These are phyloP conservation scores for Aspergillus hancockii DNA, from an alignment of 495 filamentous ascomycete species.

Conservation along the genomic window DNA sequence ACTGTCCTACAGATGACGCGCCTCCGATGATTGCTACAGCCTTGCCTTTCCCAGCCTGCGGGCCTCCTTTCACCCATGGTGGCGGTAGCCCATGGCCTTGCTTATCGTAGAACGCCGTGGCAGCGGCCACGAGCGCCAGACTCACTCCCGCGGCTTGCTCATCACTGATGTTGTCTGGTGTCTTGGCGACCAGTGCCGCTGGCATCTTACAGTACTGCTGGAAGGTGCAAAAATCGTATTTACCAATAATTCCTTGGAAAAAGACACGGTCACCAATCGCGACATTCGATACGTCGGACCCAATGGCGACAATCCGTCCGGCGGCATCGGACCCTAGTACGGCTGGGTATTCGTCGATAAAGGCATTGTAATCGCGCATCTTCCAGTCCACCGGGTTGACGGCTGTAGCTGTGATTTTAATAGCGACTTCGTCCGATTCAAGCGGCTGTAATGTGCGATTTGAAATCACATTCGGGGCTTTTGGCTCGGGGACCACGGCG, in stretches of 20 bases:
- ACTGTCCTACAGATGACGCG: slow-evolving; percentile 43
- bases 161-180: slow-evolving; percentile 39
- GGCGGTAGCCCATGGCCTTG: slow-evolving; percentile 17
- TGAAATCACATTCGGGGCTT: slow-evolving; percentile 8
- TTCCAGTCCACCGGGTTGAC: slow-evolving; percentile 47
- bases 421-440: slow-evolving; percentile 14
- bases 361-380: slow-evolving; percentile 31
- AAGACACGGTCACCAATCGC: slow-evolving; percentile 40
- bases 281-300: slow-evolving; percentile 29
- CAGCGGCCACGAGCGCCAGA: slow-evolving; percentile 36
- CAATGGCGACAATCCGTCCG: slow-evolving; percentile 36
- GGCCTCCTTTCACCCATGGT: slow-evolving; percentile 26
- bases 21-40: slow-evolving; percentile 50
- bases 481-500: slow-evolving; percentile 14
- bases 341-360: slow-evolving; percentile 35
- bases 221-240: slow-evolving; percentile 41
- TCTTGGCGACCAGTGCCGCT: slow-evolving; percentile 26
- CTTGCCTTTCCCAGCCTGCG: slow-evolving; percentile 26
- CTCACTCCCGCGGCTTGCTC: slow-evolving; percentile 44
- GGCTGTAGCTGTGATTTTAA: slow-evolving; percentile 45
- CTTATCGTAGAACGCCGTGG: slow-evolving; percentile 33
- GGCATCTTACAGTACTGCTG: slow-evolving; percentile 39
- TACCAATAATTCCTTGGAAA: slow-evolving; percentile 28
- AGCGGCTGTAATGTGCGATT: slow-evolving; percentile 12
- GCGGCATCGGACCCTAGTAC: slow-evolving; percentile 44